Percentiles rank a stretch among this genome's conserved stretches.
Conservation (phyloP, 2,329 filamentous ascomycete species). For the Aspergillus oerlinghausenensis region DNA sequence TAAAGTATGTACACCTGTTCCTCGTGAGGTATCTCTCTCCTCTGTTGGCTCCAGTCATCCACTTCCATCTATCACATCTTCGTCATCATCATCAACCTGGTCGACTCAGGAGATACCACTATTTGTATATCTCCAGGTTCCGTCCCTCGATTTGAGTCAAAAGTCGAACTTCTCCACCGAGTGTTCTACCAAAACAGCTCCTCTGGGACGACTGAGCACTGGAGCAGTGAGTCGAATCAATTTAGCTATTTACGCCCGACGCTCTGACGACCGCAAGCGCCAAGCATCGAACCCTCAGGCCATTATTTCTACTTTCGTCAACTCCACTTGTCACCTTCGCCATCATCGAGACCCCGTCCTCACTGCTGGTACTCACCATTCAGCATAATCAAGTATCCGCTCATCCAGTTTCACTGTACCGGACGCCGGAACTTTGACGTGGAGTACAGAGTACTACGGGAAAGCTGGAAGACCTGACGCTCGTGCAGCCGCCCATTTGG, state of each 20-base stretch:
- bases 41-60: constrained; percentile 3
- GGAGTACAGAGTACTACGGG: background rate
- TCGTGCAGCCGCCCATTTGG: background rate
- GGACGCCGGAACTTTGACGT: background rate
- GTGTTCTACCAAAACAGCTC: background rate
- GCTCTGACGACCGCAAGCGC: background rate
- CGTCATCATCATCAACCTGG: background rate
- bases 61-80: constrained; percentile 1
- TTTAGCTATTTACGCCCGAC: background rate
- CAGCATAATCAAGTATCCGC: background rate
- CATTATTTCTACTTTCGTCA: background rate
- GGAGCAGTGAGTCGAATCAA: background rate
- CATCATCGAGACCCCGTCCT: background rate
- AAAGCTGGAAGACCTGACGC: background rate
- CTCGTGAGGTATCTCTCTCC: background rate
- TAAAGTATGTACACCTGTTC: constrained; percentile 45
- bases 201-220: background rate
- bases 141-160: background rate
- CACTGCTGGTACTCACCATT: background rate
- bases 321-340: background rate
- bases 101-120: background rate
- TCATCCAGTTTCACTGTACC: background rate
- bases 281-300: background rate
- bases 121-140: background rate
- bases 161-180: background rate